A percentile compares a stretch with the other conserved stretches of the same genome.
Conservation (phyloP, 75 land plant genomes). For the Cryptomeria japonica region DNA sequence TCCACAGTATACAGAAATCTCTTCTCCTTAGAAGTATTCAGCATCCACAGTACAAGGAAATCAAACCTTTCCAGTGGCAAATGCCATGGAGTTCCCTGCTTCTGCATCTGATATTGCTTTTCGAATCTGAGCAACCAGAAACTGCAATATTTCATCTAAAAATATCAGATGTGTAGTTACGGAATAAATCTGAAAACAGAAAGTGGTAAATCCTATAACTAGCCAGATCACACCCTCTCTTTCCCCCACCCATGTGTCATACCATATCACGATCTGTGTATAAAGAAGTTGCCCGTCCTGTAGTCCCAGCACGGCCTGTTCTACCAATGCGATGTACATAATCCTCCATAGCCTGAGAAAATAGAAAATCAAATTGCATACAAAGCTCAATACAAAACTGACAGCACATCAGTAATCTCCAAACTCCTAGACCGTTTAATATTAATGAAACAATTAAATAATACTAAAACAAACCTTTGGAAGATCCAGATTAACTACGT, state of each 20-base stretch:
- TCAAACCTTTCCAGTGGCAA: constrained; percentile 74
- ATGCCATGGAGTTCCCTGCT: constrained; percentile 70
- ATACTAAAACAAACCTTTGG: constrained; percentile 49
- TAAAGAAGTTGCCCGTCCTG: constrained; percentile 75
- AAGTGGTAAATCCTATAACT: not conserved
- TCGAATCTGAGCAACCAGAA: constrained; percentile 71
- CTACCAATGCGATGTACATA: constrained; percentile 88
- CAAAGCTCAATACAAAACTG: not conserved
- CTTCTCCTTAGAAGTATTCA: not conserved
- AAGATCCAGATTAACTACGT: constrained; percentile 84
- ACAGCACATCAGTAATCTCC: not conserved
- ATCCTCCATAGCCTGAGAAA: constrained; percentile 64
- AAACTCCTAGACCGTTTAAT: not conserved
- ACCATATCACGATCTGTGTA: constrained; percentile 79
- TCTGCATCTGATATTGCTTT: constrained; percentile 74
- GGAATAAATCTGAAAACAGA: not conserved
- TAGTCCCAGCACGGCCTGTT: constrained; percentile 83
- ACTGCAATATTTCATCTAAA: constrained; percentile 29
- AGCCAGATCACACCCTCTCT: not conserved
- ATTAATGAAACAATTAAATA: not conserved
- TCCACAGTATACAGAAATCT: not conserved
- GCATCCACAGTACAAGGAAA: not conserved
- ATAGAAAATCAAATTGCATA: not conserved
- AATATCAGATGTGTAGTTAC: not conserved
- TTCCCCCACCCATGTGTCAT: not conserved